A percentile compares a stretch with the other conserved stretches of the same genome.
Conservation (phyloP, 495 filamentous ascomycete species). For the Lasiosphaeria miniovina region DNA sequence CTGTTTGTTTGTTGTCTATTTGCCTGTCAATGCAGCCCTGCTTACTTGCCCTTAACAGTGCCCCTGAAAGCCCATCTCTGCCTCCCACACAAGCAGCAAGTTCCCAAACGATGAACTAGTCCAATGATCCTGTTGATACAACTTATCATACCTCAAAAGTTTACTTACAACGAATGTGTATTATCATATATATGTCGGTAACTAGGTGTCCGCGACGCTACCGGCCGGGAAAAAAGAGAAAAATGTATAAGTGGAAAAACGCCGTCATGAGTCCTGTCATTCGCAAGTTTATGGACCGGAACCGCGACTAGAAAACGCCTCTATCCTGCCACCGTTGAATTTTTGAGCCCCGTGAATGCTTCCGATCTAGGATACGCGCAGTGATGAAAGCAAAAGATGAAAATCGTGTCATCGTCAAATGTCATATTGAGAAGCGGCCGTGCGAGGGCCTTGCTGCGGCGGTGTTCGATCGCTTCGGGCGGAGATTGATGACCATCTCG, state of each 20-base stretch:
- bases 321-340: neutral
- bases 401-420: constrained; percentile 21
- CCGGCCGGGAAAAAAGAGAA: neutral
- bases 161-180: constrained; percentile 21
- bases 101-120: neutral
- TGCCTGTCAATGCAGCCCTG: too few relatives aligned
- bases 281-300: neutral
- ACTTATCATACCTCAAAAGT: constrained; percentile 9
- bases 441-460: constrained; percentile 20
- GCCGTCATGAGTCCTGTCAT: neutral
- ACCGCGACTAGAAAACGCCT: neutral
- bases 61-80: too few relatives aligned
- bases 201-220: neutral
- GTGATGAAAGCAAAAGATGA: constrained; percentile 15
- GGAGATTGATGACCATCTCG: constrained; percentile 78
- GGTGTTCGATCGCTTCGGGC: constrained; percentile 47
- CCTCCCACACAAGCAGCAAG: too few relatives aligned
- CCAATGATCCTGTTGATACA: constrained; percentile 1
- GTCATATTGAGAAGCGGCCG: constrained; percentile 35
- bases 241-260: neutral
- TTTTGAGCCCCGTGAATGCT: neutral
- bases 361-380: neutral
- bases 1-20: too few relatives aligned
- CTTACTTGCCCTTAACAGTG: neutral
- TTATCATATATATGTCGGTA: neutral